Percentiles rank a stretch among this genome's conserved stretches.
Evolutionary conservation across 768 basidiomycete species (phyloP).

Genomic region (Mycena filopes): DNA sequence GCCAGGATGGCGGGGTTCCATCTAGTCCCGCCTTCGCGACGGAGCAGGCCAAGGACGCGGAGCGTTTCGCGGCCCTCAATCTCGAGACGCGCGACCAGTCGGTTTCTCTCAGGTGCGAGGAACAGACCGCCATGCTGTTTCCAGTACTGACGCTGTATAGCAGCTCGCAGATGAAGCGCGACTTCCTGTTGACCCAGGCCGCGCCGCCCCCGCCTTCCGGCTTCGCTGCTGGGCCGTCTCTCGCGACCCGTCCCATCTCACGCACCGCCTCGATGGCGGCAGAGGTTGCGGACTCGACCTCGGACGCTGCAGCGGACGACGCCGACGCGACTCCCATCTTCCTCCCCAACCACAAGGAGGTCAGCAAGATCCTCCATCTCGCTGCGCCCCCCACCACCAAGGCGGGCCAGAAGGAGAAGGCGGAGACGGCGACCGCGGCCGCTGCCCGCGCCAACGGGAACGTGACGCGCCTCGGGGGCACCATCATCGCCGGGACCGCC

Average conservation of each 20-base stretch:
- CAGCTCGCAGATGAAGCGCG: constrained; percentile 6
- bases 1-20: constrained; percentile 1
- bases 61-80: constrained; percentile 1
- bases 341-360: constrained; percentile 1
- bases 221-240: background rate
- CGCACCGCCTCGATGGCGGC: background rate
- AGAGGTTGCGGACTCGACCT: background rate
- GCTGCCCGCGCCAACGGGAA: constrained; percentile 1
- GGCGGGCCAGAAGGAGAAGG: constrained; percentile 14
- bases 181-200: background rate
- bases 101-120: background rate
- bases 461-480: constrained; percentile 7
- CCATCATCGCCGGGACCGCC: background rate
- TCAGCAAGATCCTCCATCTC: background rate
- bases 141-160: background rate
- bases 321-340: background rate
- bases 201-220: background rate
- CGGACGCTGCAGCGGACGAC: background rate
- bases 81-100: constrained; percentile 4
- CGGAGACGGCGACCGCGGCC: background rate
- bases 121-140: too few relatives aligned
- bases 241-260: background rate
- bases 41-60: background rate
- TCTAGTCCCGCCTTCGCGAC: constrained; percentile 4
- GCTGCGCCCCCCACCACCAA: background rate